Evolutionary conservation across 495 filamentous ascomycete genomes (phyloP), one percentile per base, ranked within the genome.

Genomic region (Aspergillus haitiensis): DNA sequence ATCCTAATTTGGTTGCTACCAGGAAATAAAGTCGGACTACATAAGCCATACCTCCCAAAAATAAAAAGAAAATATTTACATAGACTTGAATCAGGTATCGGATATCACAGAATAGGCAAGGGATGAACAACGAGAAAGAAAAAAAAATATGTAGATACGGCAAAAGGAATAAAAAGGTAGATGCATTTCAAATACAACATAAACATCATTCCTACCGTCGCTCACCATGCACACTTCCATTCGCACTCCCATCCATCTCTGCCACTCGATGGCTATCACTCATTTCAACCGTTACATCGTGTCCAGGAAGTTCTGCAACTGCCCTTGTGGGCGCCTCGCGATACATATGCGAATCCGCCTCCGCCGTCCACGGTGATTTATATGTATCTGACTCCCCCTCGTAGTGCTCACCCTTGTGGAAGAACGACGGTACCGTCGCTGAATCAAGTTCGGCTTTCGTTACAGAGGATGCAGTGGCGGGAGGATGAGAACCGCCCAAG

Each of bases 191-290:
- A 42, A 42, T 11, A 11, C 15, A 2, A 42, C 4, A 42, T 42
- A 27, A 27, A 27, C 21, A 27, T 27, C 21, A 27, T 1, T 27
- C 21, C 21, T 27, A 27, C 21, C 21, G 21, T 27, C 21, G 21
- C 21, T 27, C 21, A 3, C 21, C 21, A 27, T 27, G 1, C 3
- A 27, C 1, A 27, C 21, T 27, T 3, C 21, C 21, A 27, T 27
- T 42, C 8, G 39, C 0, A 11, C 44, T 47, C 10, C 55, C 55
- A 10, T 58, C 46, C 16, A 58, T 8, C 47, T 58, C 55, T 15
- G 50, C 51, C 11, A 58, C 11, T 15, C 55, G 16, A 32, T 58
- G 55, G 21, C 33, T 51, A 42, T 58, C 55, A 33, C 55, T 42
- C 55, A 51, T 58, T 21, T 58, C 55, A 12, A 42, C 18, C 55